These are phyloP conservation scores for Graphiopsis chlorocephala DNA, from an alignment of 2,329 filamentous ascomycete species.

Conservation along the genomic window DNA sequence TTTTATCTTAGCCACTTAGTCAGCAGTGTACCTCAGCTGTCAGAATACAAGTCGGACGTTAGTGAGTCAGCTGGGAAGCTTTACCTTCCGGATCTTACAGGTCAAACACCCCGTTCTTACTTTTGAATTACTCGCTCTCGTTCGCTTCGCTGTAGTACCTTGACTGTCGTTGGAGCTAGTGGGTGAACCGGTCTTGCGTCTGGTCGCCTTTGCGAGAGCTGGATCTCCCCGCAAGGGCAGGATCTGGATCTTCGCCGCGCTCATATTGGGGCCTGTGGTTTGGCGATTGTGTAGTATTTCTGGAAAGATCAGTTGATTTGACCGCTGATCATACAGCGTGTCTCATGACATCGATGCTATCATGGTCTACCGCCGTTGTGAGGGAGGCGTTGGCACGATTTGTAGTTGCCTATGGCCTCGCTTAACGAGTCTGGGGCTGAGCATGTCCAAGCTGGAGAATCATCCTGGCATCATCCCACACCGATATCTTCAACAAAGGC, in stretches of 20 bases:
- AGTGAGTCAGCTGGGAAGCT: neutral
- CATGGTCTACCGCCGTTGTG: neutral
- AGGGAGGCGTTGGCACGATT: neutral
- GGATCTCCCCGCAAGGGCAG: neutral
- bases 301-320: too few relatives aligned
- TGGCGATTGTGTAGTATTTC: too few relatives aligned
- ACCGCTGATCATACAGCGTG: too few relatives aligned
- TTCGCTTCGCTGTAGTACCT: neutral
- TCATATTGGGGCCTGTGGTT: neutral
- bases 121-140: constrained; percentile 3
- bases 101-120: constrained; percentile 13
- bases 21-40: neutral
- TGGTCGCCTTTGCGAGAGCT: neutral
- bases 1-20: constrained; percentile 21
- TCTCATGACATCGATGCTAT: too few relatives aligned
- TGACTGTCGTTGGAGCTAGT: neutral
- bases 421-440: neutral
- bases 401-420: neutral
- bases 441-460: neutral
- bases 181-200: neutral
- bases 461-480: neutral
- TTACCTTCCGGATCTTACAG: constrained; percentile 31
- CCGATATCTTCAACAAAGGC: too few relatives aligned
- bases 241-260: constrained; percentile 8
- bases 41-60: neutral